phyloP scores from a whole-genome alignment of 2,329 filamentous ascomycete genomes.

The Neurospora sp. region DNA sequence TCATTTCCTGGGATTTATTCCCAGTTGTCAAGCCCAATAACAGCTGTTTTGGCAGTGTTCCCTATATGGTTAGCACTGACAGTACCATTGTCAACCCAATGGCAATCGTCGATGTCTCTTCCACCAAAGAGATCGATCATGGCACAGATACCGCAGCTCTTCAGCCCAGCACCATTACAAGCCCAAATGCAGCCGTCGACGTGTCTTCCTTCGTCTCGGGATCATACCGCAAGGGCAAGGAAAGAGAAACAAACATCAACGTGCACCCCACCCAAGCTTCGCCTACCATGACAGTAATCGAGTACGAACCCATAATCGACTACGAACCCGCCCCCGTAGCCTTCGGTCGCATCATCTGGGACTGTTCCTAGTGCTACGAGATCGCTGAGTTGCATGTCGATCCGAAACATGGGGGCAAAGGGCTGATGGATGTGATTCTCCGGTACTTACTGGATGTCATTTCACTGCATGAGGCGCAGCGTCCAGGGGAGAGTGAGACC shows the following conservation, averaged over 20 bases:
- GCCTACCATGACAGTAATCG: not conserved
- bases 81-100: not conserved
- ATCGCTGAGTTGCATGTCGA: not conserved
- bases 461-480: not conserved
- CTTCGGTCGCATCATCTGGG: not conserved
- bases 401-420: not conserved
- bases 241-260: not conserved
- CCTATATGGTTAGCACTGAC: not conserved
- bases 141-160: not conserved
- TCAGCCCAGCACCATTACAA: not conserved
- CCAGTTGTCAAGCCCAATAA: not conserved
- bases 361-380: not conserved
- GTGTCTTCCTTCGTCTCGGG: not conserved
- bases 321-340: not conserved
- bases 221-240: not conserved
- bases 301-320: not conserved
- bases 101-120: not conserved
- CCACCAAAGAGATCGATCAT: not conserved
- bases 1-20: not conserved
- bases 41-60: not conserved
- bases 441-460: not conserved
- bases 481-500: not conserved
- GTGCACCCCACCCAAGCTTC: not conserved
- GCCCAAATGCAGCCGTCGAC: not conserved
- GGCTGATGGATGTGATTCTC: not conserved